Evolutionary conservation across 768 basidiomycete species (phyloP), one percentile per base, ranked within the genome.

Genomic region (Sistotremastrum niveocremeum): DNA sequence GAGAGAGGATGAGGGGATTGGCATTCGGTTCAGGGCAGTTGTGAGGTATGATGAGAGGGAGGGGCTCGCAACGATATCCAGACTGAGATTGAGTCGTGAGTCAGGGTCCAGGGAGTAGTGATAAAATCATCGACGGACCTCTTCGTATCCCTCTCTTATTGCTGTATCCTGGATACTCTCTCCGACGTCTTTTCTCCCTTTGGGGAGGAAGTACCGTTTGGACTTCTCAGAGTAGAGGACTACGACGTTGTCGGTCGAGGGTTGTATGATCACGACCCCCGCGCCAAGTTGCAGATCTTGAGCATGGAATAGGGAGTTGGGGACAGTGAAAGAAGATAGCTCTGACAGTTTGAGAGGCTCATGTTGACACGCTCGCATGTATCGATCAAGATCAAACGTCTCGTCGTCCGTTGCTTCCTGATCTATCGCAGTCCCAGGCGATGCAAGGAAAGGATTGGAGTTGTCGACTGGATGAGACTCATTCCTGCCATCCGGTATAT

Each of bases 121-220:
- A n/a, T 10, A 20, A 29, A 32, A 39, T 32, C 30, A n/a, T 10
- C n/a, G 29, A 50, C 62, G 35, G 48, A 77, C 79, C 72, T 81
- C 79, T 56, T 82, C 79, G 55, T 78, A 74, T 4, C 74, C 79
- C 60, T 82, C 80, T 39, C 81, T 62, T 37, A 81, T 57, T 0
- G 74, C 79, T 0, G 79, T 56, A 39, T 69, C 57, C 54, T 81
- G 78, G 29, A 81, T 56, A 2, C 68, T 70, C 62, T 84, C 80
- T 4, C 77, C 78, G 0, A 74, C 52, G 56, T 84, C 80, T 57
- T 82, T 84, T 40, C 81, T 60, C 5, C 81, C 80, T 43, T 69
- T 69, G 0, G 80, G 80, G 4, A 81, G 63, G 56, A 81, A 79
- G 69, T 70, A 81, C n/a, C 62, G 55, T 6, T 63, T 56, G 32